Base-by-base conservation (phyloP, 495 filamentous ascomycete species). In the Xylona heveae region DNA sequence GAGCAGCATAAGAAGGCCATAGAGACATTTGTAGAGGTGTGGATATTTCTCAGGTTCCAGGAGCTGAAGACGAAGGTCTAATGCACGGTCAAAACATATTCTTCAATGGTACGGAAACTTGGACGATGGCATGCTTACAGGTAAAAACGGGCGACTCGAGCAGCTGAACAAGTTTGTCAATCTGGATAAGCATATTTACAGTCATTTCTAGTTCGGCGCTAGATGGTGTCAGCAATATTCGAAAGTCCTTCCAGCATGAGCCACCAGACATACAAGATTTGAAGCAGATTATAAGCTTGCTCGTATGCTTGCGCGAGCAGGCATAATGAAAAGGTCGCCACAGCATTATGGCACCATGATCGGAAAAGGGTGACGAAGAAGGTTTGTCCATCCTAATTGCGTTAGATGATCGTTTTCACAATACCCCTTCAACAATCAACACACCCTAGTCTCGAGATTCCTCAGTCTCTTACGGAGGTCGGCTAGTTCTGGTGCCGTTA, bases 201-300 rank as follows among this genome's bases (percentile, higher is more conserved):
- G 88, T 95, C 78, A 95, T 95, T 54, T 99, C 90, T 17, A 99
- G 66, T 39, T 99, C 90, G 31, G 82, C 90, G 52, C 82, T 92
- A n/a, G 41, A 6, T 14, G 32, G 8, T 12, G 43, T 74, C 46
- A 74, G 61, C 39, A 41, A 37, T 34, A 15, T 3, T 19, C 24
- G 31, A 3, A 5, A 6, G 14, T 12, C 19, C 12, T 19, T 6
- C n/a, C 14, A 28, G 19, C 5, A 15, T 24, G 12, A 9, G 13
- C 13, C 6, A n/a, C n/a, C 7, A 19, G 10, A 52, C 70, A 42
- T 47, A 91, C 82, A 99, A 93, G 34, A 95, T 92, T 43, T 93
- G 88, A 9, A 99, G 58, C 10, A 99, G 63, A 42, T 95, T 82
- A 41, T 94, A 95, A 12, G 90, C 90, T 50, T 94, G 90, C 53